A percentile compares a stretch with the other conserved stretches of the same genome.
These are phyloP conservation scores for Pythium aquatile DNA, from an alignment of 352 stramenopile genomes.

Conservation along the genomic window DNA sequence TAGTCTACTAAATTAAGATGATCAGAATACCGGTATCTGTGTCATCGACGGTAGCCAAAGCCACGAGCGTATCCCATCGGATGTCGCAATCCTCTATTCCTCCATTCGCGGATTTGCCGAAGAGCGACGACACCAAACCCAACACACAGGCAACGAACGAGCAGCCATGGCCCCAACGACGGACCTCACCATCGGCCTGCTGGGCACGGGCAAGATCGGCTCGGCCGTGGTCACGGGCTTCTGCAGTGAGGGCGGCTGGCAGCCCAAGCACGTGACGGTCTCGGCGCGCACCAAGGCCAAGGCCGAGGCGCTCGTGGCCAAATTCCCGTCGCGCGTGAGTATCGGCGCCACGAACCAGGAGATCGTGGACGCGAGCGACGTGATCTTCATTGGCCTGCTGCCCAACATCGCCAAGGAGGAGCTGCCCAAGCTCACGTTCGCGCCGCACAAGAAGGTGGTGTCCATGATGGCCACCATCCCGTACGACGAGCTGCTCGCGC, in stretches of 20 bases:
- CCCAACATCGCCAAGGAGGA: conserved; percentile 68
- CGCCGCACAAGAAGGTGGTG: conserved; percentile 58
- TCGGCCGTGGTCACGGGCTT: conserved; percentile 81
- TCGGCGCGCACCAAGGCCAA: conserved; percentile 75
- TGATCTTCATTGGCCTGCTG: conserved; percentile 81
- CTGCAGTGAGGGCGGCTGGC: conserved; percentile 74
- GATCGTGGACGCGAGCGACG: conserved; percentile 79
- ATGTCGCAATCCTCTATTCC: neutral
- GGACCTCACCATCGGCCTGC: conserved; percentile 67
- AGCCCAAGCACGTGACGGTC: conserved; percentile 69
- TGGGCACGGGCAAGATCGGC: conserved; percentile 87
- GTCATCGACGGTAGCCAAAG: neutral
- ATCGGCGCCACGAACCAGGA: conserved; percentile 74
- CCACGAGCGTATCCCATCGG: neutral
- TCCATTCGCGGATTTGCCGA: neutral
- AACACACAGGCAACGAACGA: neutral
- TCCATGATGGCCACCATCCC: conserved; percentile 90
- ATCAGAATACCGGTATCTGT: neutral
- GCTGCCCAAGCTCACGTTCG: conserved; percentile 70
- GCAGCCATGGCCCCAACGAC: conserved; percentile 45
- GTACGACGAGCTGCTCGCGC: conserved; percentile 75
- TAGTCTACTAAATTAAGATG: neutral
- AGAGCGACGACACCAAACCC: neutral
- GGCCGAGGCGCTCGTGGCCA: conserved; percentile 65
- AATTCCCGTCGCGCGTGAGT: conserved; percentile 64